Evolutionary conservation across 306 rosid genomes (phyloP).

Genomic region (Cotoneaster glaucophyllus): DNA sequence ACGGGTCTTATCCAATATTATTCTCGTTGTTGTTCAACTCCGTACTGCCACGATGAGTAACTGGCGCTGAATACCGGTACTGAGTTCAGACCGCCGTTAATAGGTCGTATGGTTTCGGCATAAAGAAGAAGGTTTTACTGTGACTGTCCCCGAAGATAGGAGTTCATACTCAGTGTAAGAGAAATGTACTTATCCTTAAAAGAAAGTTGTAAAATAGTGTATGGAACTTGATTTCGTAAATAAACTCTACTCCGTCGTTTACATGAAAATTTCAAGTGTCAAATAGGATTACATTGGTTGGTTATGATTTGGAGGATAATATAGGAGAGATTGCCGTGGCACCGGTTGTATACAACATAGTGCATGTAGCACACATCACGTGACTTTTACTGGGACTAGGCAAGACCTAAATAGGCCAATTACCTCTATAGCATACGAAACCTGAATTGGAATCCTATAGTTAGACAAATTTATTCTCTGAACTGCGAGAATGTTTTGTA

Average conservation of each 20-base stretch:
- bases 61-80: background rate
- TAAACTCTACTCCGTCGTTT: background rate
- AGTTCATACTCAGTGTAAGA: background rate
- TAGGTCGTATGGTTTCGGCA: background rate
- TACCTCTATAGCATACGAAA: background rate
- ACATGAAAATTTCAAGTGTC: background rate
- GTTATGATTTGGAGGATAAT: background rate
- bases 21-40: slow-evolving; percentile 18
- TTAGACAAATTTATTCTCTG: background rate
- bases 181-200: background rate
- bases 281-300: background rate
- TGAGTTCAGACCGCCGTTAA: background rate
- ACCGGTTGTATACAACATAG: background rate
- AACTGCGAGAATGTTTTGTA: background rate
- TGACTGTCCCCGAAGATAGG: background rate
- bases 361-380: background rate
- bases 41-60: background rate
- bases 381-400: background rate
- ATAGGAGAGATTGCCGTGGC: too few relatives aligned
- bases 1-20: background rate
- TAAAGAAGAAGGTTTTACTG: background rate
- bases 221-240: background rate
- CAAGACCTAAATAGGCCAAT: background rate
- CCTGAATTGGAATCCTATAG: background rate
- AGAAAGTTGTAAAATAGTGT: background rate